These are phyloP conservation scores for Oryza glaberrima DNA, from an alignment of 176 grass and related monocot species.

Conservation along the genomic window DNA sequence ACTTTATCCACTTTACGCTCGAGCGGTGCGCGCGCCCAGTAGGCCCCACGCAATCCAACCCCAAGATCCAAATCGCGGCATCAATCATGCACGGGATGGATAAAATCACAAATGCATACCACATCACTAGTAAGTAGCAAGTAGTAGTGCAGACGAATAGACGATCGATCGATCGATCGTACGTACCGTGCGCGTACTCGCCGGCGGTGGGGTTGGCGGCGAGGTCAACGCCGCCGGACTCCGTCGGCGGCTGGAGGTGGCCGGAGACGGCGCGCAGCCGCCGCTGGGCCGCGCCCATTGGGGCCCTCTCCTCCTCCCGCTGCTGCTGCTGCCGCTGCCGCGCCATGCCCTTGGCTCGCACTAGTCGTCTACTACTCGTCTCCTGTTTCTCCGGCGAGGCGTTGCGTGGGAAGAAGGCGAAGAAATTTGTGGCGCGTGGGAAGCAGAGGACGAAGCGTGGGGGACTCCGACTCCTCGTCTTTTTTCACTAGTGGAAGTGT, in stretches of 20 bases:
- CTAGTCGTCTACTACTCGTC: neutral
- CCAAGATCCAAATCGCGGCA: constrained; percentile 8
- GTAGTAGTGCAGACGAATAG: too few species aligned
- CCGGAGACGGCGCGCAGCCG: constrained; percentile 64
- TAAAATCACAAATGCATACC: too few species aligned
- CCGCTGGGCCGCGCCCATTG: constrained; percentile 52
- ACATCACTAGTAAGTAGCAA: too few species aligned
- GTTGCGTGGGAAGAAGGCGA: neutral
- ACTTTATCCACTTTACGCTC: neutral
- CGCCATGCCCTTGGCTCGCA: neutral
- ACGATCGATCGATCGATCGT: too few species aligned
- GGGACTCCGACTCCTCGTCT: too few species aligned
- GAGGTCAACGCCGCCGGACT: constrained; percentile 20
- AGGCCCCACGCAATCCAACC: neutral
- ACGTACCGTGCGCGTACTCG: constrained; percentile 70
- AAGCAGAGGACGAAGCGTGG: too few species aligned
- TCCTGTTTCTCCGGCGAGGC: neutral
- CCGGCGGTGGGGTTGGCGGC: constrained; percentile 56
- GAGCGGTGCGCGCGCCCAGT: neutral
- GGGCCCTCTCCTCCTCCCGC: constrained; percentile 27
- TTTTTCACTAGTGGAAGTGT: too few species aligned
- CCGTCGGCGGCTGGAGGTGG: constrained; percentile 50
- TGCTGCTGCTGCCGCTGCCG: neutral
- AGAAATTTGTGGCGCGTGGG: too few species aligned
- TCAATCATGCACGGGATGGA: too few species aligned